Percentiles rank a stretch among this genome's conserved stretches.
Evolutionary conservation across 768 basidiomycete genomes (phyloP).

Genomic region (Pisolithus sp.): DNA sequence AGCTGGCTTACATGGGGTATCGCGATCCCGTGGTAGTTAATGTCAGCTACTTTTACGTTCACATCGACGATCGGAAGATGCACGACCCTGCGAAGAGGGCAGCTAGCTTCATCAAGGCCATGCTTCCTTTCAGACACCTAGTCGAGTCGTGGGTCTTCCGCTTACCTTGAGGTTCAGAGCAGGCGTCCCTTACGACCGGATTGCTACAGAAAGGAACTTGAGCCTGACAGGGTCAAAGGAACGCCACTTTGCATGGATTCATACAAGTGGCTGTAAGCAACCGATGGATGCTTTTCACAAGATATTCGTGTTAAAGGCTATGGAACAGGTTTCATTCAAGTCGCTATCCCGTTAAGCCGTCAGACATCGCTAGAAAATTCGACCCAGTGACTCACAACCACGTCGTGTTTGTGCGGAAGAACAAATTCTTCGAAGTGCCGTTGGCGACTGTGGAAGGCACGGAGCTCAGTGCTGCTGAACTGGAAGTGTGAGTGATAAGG

Average conservation of each 20-base stretch:
- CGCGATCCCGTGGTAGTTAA: slow-evolving; percentile 87
- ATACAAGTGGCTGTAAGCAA: slow-evolving; percentile 84
- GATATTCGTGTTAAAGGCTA: background rate
- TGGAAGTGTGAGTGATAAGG: slow-evolving; percentile 54
- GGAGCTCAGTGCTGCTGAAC: slow-evolving; percentile 71
- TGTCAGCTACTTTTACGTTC: slow-evolving; percentile 94
- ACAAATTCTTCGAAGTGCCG: slow-evolving; percentile 82
- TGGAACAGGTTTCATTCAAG: slow-evolving; percentile 75
- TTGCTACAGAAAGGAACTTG: slow-evolving; percentile 55
- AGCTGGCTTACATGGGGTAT: slow-evolving; percentile 81
- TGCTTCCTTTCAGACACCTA: slow-evolving; percentile 77
- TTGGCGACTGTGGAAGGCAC: slow-evolving; percentile 55
- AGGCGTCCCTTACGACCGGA: background rate
- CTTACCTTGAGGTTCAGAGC: background rate
- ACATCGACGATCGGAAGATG: slow-evolving; percentile 56
- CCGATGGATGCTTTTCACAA: background rate
- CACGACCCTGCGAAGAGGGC: slow-evolving; percentile 64
- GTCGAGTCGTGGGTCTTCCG: slow-evolving; percentile 60
- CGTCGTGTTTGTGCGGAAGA: slow-evolving; percentile 85
- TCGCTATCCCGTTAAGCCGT: slow-evolving; percentile 79
- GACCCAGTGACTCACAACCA: slow-evolving; percentile 72
- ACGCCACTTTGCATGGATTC: slow-evolving; percentile 84
- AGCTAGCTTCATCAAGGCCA: slow-evolving; percentile 77
- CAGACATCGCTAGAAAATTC: slow-evolving; percentile 81
- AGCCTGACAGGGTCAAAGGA: slow-evolving; percentile 80